phyloP scores from a whole-genome alignment of 2,329 filamentous ascomycete species.

The Thelonectria discophora region DNA sequence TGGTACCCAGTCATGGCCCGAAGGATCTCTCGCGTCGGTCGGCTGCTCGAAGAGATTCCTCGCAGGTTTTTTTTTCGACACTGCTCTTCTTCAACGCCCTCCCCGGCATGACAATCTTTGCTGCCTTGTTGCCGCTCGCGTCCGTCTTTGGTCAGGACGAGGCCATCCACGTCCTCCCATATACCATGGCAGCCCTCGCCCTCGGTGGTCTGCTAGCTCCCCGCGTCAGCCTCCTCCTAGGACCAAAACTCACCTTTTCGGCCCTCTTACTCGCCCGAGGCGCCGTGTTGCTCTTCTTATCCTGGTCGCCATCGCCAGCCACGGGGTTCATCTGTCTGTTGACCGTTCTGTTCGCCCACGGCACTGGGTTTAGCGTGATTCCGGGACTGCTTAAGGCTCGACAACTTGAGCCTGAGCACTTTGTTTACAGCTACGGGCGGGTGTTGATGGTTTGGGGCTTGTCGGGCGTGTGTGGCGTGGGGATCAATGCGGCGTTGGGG shows the following conservation, averaged over 20 bases:
- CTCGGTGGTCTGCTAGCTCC: constrained; percentile 14
- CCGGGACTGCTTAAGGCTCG: constrained; percentile 13
- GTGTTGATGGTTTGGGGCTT: constrained; percentile 9
- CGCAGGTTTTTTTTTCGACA: neutral
- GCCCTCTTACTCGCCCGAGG: constrained; percentile 5
- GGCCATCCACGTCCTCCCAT: neutral
- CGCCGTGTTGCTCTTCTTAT: neutral
- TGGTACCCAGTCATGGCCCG: neutral
- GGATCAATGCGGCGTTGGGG: neutral
- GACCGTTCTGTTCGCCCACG: constrained; percentile 4
- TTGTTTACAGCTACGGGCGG: constrained; percentile 5
- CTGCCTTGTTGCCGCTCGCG: constrained; percentile 4
- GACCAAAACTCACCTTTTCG: neutral
- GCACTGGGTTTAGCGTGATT: constrained; percentile 16
- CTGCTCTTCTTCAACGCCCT: constrained; percentile 20
- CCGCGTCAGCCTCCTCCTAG: neutral
- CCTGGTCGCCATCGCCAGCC: neutral
- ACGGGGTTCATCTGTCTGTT: neutral
- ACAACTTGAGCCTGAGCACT: neutral
- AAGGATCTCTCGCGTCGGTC: neutral
- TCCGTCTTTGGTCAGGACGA: neutral
- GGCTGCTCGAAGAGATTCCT: neutral
- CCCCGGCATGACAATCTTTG: constrained; percentile 16
- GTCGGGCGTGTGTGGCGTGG: neutral
- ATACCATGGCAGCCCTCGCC: constrained; percentile 5